A percentile compares a stretch with the other conserved stretches of the same genome.
Conservation (phyloP, 768 basidiomycete species). For the Tulasnella sp. region DNA sequence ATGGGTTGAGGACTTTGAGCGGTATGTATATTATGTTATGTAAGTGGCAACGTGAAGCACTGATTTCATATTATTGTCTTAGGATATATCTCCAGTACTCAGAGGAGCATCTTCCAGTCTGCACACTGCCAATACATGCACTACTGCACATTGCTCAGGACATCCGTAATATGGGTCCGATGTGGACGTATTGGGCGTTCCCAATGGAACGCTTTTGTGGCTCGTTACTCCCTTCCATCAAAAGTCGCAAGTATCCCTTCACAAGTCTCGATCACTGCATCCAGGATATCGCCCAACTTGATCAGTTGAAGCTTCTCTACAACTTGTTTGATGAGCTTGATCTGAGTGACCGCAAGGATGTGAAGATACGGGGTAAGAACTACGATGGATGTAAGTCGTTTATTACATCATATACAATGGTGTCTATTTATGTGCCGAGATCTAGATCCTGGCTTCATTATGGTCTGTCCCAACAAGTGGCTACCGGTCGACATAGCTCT, state of each 20-base stretch:
- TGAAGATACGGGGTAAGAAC: neutral
- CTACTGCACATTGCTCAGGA: constrained; percentile 7
- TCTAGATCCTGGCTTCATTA: neutral
- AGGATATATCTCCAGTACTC: constrained; percentile 6
- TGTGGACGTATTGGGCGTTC: constrained; percentile 11
- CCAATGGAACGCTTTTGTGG: constrained; percentile 11
- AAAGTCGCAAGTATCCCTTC: neutral
- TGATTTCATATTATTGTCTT: too few species aligned
- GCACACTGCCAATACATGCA: neutral
- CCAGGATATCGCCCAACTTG: neutral
- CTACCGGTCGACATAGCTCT: neutral
- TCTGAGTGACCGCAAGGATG: neutral
- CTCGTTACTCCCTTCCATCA: neutral
- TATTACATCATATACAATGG: neutral
- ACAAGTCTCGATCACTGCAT: neutral
- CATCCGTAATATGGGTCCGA: neutral
- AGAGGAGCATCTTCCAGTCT: neutral
- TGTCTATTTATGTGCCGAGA: neutral
- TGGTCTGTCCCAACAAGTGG: neutral
- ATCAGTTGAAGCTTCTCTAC: neutral
- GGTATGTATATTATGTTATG: neutral
- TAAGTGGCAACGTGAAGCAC: too few species aligned
- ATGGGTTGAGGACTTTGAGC: neutral
- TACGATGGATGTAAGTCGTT: neutral
- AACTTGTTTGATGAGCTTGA: neutral